Evolutionary conservation across 345 rosid genomes (phyloP).

Genomic region (Arabidopsis suecica): DNA sequence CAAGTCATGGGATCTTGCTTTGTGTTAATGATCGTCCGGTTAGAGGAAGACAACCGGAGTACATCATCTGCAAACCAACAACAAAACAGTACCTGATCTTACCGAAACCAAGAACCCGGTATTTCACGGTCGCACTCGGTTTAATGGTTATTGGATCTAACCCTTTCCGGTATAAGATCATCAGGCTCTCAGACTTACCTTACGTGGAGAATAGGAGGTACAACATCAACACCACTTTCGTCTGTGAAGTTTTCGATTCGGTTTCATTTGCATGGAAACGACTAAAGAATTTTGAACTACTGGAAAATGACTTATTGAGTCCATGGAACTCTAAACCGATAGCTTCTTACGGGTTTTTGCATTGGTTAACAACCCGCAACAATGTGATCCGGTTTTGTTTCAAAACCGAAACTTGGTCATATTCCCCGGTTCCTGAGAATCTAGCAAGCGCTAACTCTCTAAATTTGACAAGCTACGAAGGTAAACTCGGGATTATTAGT

Average conservation of each 20-base stretch:
- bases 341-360: conserved; percentile 13
- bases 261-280: conserved; percentile 23
- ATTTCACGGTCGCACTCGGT: not conserved
- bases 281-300: not conserved
- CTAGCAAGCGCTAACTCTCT: not conserved
- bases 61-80: conserved; percentile 32
- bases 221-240: not conserved
- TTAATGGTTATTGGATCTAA: conserved; percentile 20
- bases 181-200: conserved; percentile 16
- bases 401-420: conserved; percentile 28
- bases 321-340: not conserved
- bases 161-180: conserved; percentile 26
- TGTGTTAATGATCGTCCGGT: conserved; percentile 13
- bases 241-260: conserved; percentile 34
- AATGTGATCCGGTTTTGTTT: conserved; percentile 32
- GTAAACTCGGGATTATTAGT: not conserved
- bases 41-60: not conserved
- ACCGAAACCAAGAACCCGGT: conserved; percentile 30
- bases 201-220: not conserved
- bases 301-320: not conserved
- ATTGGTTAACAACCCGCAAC: not conserved
- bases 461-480: conserved; percentile 9
- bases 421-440: not conserved
- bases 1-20: conserved; percentile 17
- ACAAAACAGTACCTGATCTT: conserved; percentile 19